Evolutionary conservation across 208 protist species (phyloP), one percentile per base, ranked within the genome.

Genomic region (Leishmania gerbilli): DNA sequence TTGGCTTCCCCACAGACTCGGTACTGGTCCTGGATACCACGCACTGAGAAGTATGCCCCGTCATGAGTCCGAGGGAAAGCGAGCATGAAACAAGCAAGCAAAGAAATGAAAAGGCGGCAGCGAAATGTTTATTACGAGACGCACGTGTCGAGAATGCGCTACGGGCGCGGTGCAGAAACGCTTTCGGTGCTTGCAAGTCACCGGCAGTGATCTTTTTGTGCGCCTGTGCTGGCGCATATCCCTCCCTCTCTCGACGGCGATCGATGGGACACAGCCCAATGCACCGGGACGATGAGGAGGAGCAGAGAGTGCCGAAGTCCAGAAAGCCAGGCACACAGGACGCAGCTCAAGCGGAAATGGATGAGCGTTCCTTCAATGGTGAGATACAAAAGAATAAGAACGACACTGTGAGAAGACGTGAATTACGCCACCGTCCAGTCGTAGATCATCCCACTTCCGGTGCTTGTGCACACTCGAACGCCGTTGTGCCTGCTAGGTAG

Each of bases 371-470:
- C 45, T 19, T 51, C 45, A 15, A 74, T 19, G 27, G 31, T 21
- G 47, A 55, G 45, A 0, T 1, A 21, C 51, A 21, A 74, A 74
- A 51, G 40, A 74, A 21, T 53, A 37, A 15, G 11, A 53, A 27
- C 13, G 11, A 53, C 27, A 34, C n/a, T 13, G 51, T 53, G 45
- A 55, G 19, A 8, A 62, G n/a, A 42, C 19, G 31, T 47, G 74
- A 65, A 21, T 65, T 40, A 77, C 17, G 56, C 80, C 51, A 88
- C 82, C 2, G 78, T 82, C 83, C 84, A 90, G 45, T 90, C 87
- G 53, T 85, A 88, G 21, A 90, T 3, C 87, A 90, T 90, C 6
- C 88, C 88, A 71, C 78, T 87, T 42, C 45, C 77, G 3, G 81
- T 87, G 47, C 75, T 82, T 9, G 79, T 82, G 74, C 87, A 89